Conservation (phyloP, 2,329 filamentous ascomycete species). For the Microthyrium microscopicum region DNA sequence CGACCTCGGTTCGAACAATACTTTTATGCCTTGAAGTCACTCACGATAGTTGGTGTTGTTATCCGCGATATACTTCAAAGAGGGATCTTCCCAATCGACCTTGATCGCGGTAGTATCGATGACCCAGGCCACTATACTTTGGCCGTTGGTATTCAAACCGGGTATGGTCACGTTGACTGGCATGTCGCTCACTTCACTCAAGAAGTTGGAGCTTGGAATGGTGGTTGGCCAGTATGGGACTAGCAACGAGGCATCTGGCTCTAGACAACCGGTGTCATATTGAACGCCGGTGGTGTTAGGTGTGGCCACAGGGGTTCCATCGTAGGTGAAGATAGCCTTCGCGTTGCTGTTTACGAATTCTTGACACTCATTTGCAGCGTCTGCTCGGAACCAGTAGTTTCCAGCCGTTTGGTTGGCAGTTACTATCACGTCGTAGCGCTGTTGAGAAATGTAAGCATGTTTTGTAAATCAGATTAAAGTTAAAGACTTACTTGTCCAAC, state of each 20-base stretch:
- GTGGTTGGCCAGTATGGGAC: conserved; percentile 17
- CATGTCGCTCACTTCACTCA: conserved; percentile 17
- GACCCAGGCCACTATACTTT: conserved; percentile 23
- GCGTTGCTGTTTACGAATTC: conserved; percentile 18
- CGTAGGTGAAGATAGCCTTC: conserved; percentile 22
- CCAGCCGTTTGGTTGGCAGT: conserved; percentile 25
- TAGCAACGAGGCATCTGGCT: conserved; percentile 14
- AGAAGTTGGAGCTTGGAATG: conserved; percentile 20
- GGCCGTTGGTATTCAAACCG: conserved; percentile 19
- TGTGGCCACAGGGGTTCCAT: conserved; percentile 10
- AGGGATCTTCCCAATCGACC: conserved; percentile 27
- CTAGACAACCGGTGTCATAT: conserved; percentile 14
- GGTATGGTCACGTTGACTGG: conserved; percentile 17
- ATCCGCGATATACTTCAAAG: conserved; percentile 26
- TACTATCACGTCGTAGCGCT: conserved; percentile 31
- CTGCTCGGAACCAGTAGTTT: conserved; percentile 30
- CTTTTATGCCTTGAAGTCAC: no score
- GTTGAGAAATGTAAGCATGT: no score
- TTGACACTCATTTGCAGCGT: conserved; percentile 20
- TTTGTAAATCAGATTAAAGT: no score
- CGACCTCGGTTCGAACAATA: no score
- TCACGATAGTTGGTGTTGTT: conserved; percentile 25
- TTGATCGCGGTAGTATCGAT: conserved; percentile 25
- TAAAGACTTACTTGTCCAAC: no score
- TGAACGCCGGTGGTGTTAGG: conserved; percentile 12